Evolutionary conservation across 2,329 filamentous ascomycete species (phyloP).

Genomic region (Cordyceps fumosorosea): DNA sequence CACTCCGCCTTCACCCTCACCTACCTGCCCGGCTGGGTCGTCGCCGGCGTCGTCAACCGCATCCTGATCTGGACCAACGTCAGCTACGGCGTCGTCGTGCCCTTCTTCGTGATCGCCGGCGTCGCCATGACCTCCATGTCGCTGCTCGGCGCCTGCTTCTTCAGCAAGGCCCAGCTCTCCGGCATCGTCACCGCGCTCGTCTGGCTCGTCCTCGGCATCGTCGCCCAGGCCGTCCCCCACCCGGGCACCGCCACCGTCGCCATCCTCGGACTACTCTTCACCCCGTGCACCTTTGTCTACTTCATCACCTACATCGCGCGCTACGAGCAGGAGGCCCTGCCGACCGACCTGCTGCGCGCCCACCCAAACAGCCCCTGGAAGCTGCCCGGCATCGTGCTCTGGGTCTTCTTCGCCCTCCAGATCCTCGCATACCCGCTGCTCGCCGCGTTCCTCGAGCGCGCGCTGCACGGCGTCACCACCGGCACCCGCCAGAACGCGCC

Average conservation of each 20-base stretch:
- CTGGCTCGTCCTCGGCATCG: slow-evolving; percentile 65
- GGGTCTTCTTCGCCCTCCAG: slow-evolving; percentile 67
- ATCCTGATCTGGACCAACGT: slow-evolving; percentile 34
- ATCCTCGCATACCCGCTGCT: slow-evolving; percentile 62
- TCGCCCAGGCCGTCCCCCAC: slow-evolving; percentile 64
- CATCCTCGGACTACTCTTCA: slow-evolving; percentile 67
- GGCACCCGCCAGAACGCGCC: slow-evolving; percentile 38
- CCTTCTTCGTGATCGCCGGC: slow-evolving; percentile 68
- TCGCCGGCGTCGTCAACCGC: slow-evolving; percentile 33
- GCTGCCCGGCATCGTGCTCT: slow-evolving; percentile 64
- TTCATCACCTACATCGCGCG: slow-evolving; percentile 67
- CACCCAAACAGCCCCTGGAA: slow-evolving; percentile 58
- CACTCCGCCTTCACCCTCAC: slow-evolving; percentile 63
- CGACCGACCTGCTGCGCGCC: slow-evolving; percentile 51
- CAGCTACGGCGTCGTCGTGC: slow-evolving; percentile 53
- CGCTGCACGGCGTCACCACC: slow-evolving; percentile 45
- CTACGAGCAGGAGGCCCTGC: slow-evolving; percentile 55
- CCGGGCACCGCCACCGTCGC: slow-evolving; percentile 55
- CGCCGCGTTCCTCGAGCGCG: slow-evolving; percentile 63
- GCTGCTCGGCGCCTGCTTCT: slow-evolving; percentile 69
- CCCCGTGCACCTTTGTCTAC: slow-evolving; percentile 76
- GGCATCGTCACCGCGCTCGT: slow-evolving; percentile 68
- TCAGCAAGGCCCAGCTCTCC: slow-evolving; percentile 73
- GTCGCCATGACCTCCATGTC: slow-evolving; percentile 68
- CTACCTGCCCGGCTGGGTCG: slow-evolving; percentile 41